These are phyloP conservation scores for Populus tremula DNA, from an alignment of 345 rosid genomes.

Conservation along the genomic window DNA sequence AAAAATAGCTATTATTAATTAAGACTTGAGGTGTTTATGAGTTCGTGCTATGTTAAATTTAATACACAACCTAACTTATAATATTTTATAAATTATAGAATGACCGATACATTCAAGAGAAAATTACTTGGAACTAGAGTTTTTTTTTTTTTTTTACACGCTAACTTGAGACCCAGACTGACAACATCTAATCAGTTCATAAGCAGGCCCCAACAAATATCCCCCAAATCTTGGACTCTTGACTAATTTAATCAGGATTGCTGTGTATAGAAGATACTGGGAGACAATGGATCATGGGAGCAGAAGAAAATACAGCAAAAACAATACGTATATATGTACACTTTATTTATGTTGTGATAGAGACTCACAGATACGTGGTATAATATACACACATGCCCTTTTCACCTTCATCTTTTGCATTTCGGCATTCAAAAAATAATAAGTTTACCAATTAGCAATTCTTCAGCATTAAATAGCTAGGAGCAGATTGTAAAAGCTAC, in stretches of 20 bases:
- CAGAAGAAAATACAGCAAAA: slow-evolving; percentile 1
- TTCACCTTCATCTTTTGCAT: background rate
- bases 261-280: slow-evolving; percentile 31
- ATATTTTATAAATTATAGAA: too few relatives aligned
- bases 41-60: too few relatives aligned
- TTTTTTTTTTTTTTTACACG: too few relatives aligned
- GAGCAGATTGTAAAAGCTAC: background rate
- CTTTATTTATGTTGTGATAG: background rate
- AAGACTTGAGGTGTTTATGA: too few relatives aligned
- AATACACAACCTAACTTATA: too few relatives aligned
- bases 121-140: too few relatives aligned
- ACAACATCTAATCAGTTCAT: slow-evolving; percentile 14
- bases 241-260: slow-evolving; percentile 29
- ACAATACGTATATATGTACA: background rate
- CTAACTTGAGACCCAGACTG: background rate
- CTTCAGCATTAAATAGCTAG: background rate
- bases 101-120: too few relatives aligned
- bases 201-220: slow-evolving; percentile 45
- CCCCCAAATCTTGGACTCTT: slow-evolving; percentile 37
- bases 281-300: slow-evolving; percentile 47
- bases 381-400: background rate
- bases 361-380: background rate
- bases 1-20: too few relatives aligned
- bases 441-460: background rate
- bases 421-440: background rate